A percentile compares a stretch with the other conserved stretches of the same genome.
Evolutionary conservation across 306 rosid species (phyloP).

Genomic region (Benincasa hispida): DNA sequence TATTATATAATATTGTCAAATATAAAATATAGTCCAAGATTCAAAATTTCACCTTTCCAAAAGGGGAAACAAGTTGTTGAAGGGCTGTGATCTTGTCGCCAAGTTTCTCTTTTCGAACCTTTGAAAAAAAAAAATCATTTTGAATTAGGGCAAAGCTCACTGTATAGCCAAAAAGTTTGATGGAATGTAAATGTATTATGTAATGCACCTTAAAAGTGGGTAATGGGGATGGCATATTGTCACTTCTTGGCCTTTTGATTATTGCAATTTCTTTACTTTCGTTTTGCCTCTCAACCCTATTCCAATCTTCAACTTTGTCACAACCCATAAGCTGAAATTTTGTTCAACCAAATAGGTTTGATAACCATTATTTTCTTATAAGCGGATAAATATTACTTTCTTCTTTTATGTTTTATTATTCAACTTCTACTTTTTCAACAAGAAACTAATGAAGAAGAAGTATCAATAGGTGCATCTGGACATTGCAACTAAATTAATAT

Average conservation of each 20-base stretch:
- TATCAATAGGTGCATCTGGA: too few relatives aligned
- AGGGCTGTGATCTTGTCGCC: slow-evolving; percentile 63
- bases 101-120: slow-evolving; percentile 49
- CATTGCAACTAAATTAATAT: too few relatives aligned
- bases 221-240: slow-evolving; percentile 58
- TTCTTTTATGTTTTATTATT: too few relatives aligned
- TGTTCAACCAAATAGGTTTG: background rate
- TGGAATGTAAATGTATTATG: background rate
- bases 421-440: too few relatives aligned
- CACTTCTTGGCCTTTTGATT: slow-evolving; percentile 67
- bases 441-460: too few relatives aligned
- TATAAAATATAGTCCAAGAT: background rate
- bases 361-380: too few relatives aligned
- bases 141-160: background rate
- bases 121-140: background rate
- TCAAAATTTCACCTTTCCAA: slow-evolving; percentile 53
- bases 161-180: slow-evolving; percentile 4
- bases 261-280: slow-evolving; percentile 19
- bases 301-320: background rate
- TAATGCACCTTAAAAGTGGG: slow-evolving; percentile 88
- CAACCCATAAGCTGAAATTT: background rate
- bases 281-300: background rate
- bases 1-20: background rate
- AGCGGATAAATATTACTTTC: too few relatives aligned
- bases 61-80: slow-evolving; percentile 90